A percentile compares a stretch with the other conserved stretches of the same genome.
These are phyloP conservation scores for Phylloporus sp. DNA, from an alignment of 768 basidiomycete genomes.

Conservation along the genomic window DNA sequence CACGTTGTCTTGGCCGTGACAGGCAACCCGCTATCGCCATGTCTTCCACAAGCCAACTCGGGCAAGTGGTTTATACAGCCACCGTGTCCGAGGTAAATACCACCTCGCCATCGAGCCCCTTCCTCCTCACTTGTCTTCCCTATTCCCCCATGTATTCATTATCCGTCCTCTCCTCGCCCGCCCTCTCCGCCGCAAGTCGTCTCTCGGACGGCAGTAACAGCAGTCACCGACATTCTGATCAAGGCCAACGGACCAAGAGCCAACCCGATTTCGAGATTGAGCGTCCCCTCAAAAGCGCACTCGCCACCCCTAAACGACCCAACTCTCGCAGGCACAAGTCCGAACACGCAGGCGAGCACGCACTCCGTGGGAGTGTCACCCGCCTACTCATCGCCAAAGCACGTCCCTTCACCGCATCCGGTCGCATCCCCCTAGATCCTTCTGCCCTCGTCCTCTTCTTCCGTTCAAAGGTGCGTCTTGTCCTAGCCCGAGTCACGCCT, in stretches of 20 bases:
- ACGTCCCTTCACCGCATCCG: constrained; percentile 60
- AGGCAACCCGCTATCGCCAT: constrained; percentile 30
- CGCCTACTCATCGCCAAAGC: constrained; percentile 56
- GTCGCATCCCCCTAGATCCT: constrained; percentile 68
- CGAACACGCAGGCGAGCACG: constrained; percentile 49
- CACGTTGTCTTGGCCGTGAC: constrained; percentile 32
- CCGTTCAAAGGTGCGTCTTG: constrained; percentile 59
- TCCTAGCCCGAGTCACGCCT: neutral
- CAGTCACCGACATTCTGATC: constrained; percentile 32
- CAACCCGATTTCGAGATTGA: constrained; percentile 66
- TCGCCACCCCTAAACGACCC: constrained; percentile 29
- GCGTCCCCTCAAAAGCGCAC: constrained; percentile 39
- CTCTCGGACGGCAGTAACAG: constrained; percentile 38
- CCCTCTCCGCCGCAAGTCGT: constrained; percentile 33
- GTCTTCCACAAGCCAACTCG: constrained; percentile 26
- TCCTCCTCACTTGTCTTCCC: constrained; percentile 11
- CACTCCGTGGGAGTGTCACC: constrained; percentile 53
- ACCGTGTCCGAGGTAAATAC: constrained; percentile 33
- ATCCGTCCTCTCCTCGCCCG: constrained; percentile 32
- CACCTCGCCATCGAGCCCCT: constrained; percentile 10
- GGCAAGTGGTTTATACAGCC: constrained; percentile 32
- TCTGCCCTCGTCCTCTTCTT: constrained; percentile 71
- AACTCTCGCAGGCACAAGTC: constrained; percentile 32
- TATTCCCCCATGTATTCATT: constrained; percentile 23
- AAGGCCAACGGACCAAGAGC: constrained; percentile 38